Base-by-base conservation (phyloP, 176 grass and related monocot genomes). In the Bromus sterilis region DNA sequence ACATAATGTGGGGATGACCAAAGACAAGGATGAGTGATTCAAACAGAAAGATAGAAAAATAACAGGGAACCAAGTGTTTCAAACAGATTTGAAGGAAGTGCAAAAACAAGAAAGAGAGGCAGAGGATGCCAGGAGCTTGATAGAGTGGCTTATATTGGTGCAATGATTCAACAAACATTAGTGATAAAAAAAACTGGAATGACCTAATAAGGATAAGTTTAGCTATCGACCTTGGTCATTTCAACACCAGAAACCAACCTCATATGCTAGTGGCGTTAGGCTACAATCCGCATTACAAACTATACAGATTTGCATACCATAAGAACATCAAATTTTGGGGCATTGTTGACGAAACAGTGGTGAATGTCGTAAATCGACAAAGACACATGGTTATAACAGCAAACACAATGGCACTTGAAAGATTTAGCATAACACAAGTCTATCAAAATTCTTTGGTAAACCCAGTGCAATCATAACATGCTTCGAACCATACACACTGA, bases 371-470 rank as follows among this genome's bases (percentile, higher is more conserved):
- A 85, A 25, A 82, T 68, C 13, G 41, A 80, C 29, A 33, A 20
- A 65, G 13, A 58, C 73, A 75, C 26, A 72, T 1, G 66, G 18
- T 33, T 66, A 65, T 21, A 58, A 66, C 23, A 46, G 49, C 36
- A 86, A 75, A 71, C 65, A 82, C 13, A 40, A 58, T n/a, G 25
- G 43, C 25, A 65, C 44, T 63, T 12, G 36, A 66, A 75, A 74
- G 51, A 90, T 65, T 82, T 66, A 25, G 39, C 46, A 58, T 34
- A 75, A 75, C 66, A 79, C 58, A 79, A 49, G 66, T 82, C 57
- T 74, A 79, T 86, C 83, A 90, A 90, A 90, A 90, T 90, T 86
- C 82, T 66, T 78, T 74, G 79, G 66, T 86, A 82, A 86, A 86
- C 26, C 35, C 66, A 76, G 79, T 75, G 74, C 48, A 36, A 78